Percentiles rank a stretch among this genome's conserved stretches.
phyloP scores from a whole-genome alignment of 257 asterid genomes.

The Lithospermum erythrorhizon region DNA sequence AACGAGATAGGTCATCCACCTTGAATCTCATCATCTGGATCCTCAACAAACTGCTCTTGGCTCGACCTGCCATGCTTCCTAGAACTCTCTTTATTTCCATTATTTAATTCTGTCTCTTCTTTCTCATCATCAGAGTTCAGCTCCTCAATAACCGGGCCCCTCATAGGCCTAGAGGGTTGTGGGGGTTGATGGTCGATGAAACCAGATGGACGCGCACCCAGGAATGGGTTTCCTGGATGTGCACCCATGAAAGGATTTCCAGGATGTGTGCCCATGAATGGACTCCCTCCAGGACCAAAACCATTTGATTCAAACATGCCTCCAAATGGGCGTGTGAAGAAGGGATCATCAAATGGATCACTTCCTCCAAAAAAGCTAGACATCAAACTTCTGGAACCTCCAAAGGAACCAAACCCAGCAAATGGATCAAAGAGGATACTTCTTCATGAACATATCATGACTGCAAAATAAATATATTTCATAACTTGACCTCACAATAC shows the following conservation, averaged over 20 bases:
- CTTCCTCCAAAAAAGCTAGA: constrained; percentile 58
- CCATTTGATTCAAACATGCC: constrained; percentile 36
- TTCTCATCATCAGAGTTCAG: constrained; percentile 72
- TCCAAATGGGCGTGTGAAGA: constrained; percentile 61
- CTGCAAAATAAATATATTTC: neutral
- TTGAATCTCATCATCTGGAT: constrained; percentile 58
- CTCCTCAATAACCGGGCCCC: constrained; percentile 87
- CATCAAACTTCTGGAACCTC: constrained; percentile 32
- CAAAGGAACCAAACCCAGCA: constrained; percentile 25
- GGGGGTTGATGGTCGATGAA: constrained; percentile 36
- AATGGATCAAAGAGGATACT: constrained; percentile 62
- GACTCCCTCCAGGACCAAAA: constrained; percentile 28
- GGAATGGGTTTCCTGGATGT: constrained; percentile 15
- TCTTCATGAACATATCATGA: constrained; percentile 59
- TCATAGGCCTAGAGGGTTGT: constrained; percentile 36
- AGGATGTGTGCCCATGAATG: constrained; percentile 15
- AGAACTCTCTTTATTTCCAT: constrained; percentile 35
- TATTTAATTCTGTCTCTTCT: constrained; percentile 28
- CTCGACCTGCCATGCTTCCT: constrained; percentile 70
- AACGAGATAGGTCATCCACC: constrained; percentile 27
- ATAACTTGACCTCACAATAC: neutral
- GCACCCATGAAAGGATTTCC: constrained; percentile 15
- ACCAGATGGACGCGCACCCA: constrained; percentile 29
- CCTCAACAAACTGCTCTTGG: constrained; percentile 59
- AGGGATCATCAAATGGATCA: constrained; percentile 88